Evolutionary conservation across 2,329 filamentous ascomycete genomes (phyloP), one percentile per base, ranked within the genome.

Genomic region (Diplodia scrobiculata): DNA sequence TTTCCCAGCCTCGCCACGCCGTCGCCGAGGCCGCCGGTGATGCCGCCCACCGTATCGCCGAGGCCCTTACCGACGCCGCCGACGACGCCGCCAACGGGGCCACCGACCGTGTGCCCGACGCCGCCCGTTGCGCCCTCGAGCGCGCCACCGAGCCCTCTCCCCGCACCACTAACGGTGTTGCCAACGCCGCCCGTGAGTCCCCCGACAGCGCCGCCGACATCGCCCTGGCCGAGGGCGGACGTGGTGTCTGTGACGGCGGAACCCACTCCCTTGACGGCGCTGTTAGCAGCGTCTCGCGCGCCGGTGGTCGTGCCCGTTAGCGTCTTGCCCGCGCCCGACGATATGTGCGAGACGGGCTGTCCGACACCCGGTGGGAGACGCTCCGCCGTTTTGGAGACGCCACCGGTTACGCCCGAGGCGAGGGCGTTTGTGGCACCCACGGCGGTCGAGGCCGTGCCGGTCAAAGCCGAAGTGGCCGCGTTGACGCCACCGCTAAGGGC

Each of bases 211-310:
- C 79, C 79, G 58, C 72, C 75, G 17, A 78, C 68, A 70, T 82
- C 79, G 1, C 79, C 79, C 64, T 73, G 76, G 1, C 78, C 78
- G n/a, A 81, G 62, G 5, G 79, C 79, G 2, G 73, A 72, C 1
- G 79, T 80, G 0, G 80, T 82, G 67, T 81, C 80, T 14, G 75
- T 77, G 3, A 80, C 76, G 0, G 79, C 81, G 4, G 76, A 75
- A 36, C 80, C 78, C 5, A 81, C 66, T 0, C 79, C 79, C 59
- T 76, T 77, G 2, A 79, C 80, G 10, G 79, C 74, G 11, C 73
- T 73, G 0, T 76, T 76, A 6, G 75, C 71, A 4, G 79, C 80
- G 66, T 79, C 79, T 38, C 80, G 78, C 27, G 78, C 66, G 38
- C 78, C 78, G 41, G 76, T 74, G 19, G 76, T 77, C 5, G 77